Conservation (phyloP, 1,139 yeast species). For the Oligophagozyma castellii region DNA sequence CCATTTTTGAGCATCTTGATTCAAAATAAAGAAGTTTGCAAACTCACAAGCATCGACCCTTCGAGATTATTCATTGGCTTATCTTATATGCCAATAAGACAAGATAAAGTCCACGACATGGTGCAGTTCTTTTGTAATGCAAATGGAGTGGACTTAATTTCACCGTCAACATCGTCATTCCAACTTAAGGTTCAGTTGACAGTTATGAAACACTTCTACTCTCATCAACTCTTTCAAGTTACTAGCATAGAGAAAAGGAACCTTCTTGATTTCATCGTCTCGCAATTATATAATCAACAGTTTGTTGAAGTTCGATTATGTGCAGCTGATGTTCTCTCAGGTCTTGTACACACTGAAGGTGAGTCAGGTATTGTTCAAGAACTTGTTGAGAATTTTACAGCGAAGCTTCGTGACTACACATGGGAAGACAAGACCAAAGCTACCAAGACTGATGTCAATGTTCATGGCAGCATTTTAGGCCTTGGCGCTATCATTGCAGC, state of each 20-base stretch:
- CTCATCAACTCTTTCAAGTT: constrained; percentile 53
- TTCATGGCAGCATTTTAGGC: constrained; percentile 63
- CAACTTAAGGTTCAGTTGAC: constrained; percentile 58
- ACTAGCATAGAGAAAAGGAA: constrained; percentile 33
- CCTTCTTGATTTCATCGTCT: constrained; percentile 41
- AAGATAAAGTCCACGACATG: constrained; percentile 31
- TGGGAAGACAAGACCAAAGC: constrained; percentile 37
- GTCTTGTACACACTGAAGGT: constrained; percentile 66
- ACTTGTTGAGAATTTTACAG: constrained; percentile 30
- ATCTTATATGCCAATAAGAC: constrained; percentile 45
- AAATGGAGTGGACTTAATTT: constrained; percentile 16
- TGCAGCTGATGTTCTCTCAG: constrained; percentile 66
- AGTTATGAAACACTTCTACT: constrained; percentile 62
- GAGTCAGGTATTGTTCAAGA: constrained; percentile 24
- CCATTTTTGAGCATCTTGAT: constrained; percentile 62
- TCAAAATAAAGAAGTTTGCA: constrained; percentile 69
- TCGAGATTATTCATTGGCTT: constrained; percentile 38
- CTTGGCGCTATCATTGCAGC: constrained; percentile 83
- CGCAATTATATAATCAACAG: constrained; percentile 45
- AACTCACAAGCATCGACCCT: constrained; percentile 53
- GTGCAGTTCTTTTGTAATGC: constrained; percentile 44
- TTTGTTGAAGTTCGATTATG: constrained; percentile 61
- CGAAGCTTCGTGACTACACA: constrained; percentile 26
- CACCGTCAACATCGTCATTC: constrained; percentile 30
- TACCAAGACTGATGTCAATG: constrained; percentile 32